phyloP scores from a whole-genome alignment of 805 yeast species.

The Starmerella floricola region DNA sequence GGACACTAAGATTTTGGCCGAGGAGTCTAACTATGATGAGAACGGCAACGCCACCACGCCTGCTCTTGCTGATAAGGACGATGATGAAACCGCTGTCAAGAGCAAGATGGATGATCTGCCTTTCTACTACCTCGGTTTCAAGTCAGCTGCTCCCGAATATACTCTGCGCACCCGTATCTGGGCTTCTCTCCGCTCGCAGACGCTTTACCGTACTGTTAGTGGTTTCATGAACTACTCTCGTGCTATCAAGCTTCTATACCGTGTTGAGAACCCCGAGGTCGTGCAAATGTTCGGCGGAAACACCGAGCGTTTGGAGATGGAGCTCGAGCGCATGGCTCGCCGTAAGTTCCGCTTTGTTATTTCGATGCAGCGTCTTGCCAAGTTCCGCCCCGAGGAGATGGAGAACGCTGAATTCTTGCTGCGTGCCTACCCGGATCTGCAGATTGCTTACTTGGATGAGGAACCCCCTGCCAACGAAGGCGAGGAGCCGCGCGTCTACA shows the following conservation, averaged over 20 bases:
- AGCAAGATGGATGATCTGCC: conserved; percentile 84
- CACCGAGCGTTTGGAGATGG: conserved; percentile 91
- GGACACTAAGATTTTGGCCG: conserved; percentile 90
- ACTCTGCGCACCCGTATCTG: conserved; percentile 93
- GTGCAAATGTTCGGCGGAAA: conserved; percentile 98
- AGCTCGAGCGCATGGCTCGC: conserved; percentile 70
- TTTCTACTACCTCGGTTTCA: conserved; percentile 92
- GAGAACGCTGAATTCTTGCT: conserved; percentile 57
- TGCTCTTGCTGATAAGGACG: conserved; percentile 24
- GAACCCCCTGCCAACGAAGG: conserved; percentile 47
- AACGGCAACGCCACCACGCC: conserved; percentile 29
- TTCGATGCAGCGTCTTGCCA: conserved; percentile 75
- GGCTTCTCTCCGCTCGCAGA: conserved; percentile 97
- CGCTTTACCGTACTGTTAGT: conserved; percentile 89
- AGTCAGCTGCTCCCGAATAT: conserved; percentile 94
- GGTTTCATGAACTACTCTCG: conserved; percentile 98
- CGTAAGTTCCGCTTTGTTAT: conserved; percentile 71
- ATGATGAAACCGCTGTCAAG: conserved; percentile 60
- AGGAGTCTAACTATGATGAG: conserved; percentile 68
- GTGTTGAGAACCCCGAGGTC: conserved; percentile 90
- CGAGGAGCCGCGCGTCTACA: conserved; percentile 41
- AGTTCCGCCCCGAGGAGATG: conserved; percentile 51
- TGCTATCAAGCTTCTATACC: conserved; percentile 83
- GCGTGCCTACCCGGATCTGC: conserved; percentile 57
- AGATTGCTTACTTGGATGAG: conserved; percentile 87